These are phyloP conservation scores for Rhododendron molle DNA, from an alignment of 148 eudicot genomes.

Conservation along the genomic window DNA sequence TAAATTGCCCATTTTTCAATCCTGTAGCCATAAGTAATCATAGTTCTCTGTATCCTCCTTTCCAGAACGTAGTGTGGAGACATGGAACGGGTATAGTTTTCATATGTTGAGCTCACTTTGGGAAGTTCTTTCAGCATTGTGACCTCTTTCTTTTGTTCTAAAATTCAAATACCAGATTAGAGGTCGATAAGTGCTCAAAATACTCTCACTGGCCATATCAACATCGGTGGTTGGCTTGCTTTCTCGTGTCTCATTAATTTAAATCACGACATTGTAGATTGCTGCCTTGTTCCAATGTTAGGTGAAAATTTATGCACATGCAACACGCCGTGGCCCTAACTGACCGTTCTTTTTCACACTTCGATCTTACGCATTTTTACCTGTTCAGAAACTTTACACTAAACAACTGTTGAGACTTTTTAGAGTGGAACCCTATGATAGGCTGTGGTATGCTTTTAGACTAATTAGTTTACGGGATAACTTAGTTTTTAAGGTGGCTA, in stretches of 20 bases:
- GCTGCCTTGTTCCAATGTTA: neutral
- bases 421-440: neutral
- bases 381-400: neutral
- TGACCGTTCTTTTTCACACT: neutral
- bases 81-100: neutral
- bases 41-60: neutral
- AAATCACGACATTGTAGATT: neutral
- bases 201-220: neutral
- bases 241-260: constrained; percentile 3
- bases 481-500: neutral
- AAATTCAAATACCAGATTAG: no score
- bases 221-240: neutral
- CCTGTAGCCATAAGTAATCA: neutral
- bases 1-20: no score
- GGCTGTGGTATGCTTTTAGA: neutral
- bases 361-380: no score
- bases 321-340: no score
- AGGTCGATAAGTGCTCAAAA: no score
- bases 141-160: no score
- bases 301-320: no score
- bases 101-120: neutral
- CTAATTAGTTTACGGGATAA: neutral
- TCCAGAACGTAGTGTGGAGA: neutral
- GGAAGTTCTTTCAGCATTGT: neutral
- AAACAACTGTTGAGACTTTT: neutral